Evolutionary conservation across 1,284 basidiomycete genomes (phyloP), one percentile per base, ranked within the genome.

Genomic region (Anthracocystis walkeri): DNA sequence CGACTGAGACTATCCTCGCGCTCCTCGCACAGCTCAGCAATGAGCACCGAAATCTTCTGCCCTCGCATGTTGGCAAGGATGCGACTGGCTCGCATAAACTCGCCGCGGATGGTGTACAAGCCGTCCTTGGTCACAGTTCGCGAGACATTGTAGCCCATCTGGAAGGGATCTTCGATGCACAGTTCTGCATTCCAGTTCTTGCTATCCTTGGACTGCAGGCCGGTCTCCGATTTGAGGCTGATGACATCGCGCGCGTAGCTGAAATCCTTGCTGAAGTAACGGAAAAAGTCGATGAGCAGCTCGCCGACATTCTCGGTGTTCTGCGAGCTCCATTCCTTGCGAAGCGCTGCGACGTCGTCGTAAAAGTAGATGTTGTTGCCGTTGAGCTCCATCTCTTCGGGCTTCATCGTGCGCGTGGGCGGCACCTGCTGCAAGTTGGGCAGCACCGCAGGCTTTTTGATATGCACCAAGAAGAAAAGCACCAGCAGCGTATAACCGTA

Each of bases 401-500:
- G 73, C 27, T 77, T 54, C 42, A 83, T 72, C 6, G 74, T 31
- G 33, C 78, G 70, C 11, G 79, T 69, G 0, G 84, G 80, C 10
- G 85, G 84, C 11, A 86, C 62, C 10, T 84, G 82, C 75, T 87
- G 86, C 27, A 87, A 72, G 65, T 87, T 85, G 45, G 83, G 83
- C 54, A 85, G 68, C 49, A 85, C 79, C 0, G 81, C 66, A 3
- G 82, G 82, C 61, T 78, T 72, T 87, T 97, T 97, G 87, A 98
- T 94, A 86, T 98, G 96, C 53, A 94, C 91, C 58, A 98, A 90
- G 87, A 95, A 99, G 87, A 95, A 97, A 79, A 99, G 93, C 83
- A 97, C 95, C 86, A 98, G 91, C 65, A 99, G 89, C 78, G 97
- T 96, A 87, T 97, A 98, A 66, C 96, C 96, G 86, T 99, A 99